Evolutionary conservation across 371 early-diverging fungal species (phyloP), one percentile per base, ranked within the genome.

Genomic region (Gilbertella persicaria): DNA sequence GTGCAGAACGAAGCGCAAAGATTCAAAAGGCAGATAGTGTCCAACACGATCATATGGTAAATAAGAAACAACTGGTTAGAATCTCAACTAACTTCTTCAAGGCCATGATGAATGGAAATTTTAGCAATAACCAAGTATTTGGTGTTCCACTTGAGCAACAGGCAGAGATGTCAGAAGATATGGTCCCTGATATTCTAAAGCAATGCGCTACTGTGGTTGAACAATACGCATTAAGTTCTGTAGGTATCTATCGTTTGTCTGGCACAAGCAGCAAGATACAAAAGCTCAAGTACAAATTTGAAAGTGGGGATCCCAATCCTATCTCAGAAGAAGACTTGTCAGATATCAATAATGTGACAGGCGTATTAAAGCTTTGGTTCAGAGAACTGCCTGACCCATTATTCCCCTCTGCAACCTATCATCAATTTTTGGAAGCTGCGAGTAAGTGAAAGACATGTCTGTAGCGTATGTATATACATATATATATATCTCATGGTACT

Each of bases 341-440:
- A 2, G 94, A 94, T 63, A 83, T 96, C 50, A 88, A 91, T 63
- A 87, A 82, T 47, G 74, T 94, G 2, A 72, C 94, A 8, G 80
- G 92, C 35, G 84, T 90, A n/a, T 66, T 97, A 14, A 96, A 97
- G 61, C 75, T 92, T 36, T 97, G 88, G 79, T 89, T 97, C 67
- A 84, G 96, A 30, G 95, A 95, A 61, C 67, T 97, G 14, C 95
- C 96, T 13, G 91, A 93, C 48, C 88, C 94, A 3, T 65, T 96
- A 3, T 67, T 97, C 40, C 88, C 96, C 7, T 53, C 74, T 16
- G 55, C 58, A n/a, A 62, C 80, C 50, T 89, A 86, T 62, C 71
- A 80, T 10, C 68, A 80, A 17, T 83, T 95, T 45, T 68, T 90
- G 24, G 77, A 82, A 37, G 89, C 90, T 10, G 85, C 88, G 1